A percentile compares a stretch with the other conserved stretches of the same genome.
Conservation (phyloP, 306 rosid species). For the Cucurbita pepo region DNA sequence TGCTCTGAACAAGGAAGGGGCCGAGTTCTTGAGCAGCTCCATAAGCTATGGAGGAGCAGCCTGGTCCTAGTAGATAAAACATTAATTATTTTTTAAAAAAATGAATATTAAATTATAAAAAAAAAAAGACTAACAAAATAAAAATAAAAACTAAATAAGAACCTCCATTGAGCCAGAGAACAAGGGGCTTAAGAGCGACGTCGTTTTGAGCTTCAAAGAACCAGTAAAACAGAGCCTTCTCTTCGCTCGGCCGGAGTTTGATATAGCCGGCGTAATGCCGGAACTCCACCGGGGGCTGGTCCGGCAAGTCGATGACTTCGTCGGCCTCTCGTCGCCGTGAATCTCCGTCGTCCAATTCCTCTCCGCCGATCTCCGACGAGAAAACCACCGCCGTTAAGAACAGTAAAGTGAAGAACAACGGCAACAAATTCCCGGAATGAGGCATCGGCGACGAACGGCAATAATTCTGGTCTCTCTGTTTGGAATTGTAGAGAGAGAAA, state of each 20-base stretch:
- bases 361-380: neutral
- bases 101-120: too few species aligned
- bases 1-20: conserved; percentile 34
- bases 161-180: conserved; percentile 78
- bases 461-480: neutral
- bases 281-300: conserved; percentile 42
- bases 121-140: too few species aligned
- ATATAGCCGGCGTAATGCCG: conserved; percentile 51
- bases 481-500: neutral
- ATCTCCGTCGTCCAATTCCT: neutral
- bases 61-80: conserved; percentile 29
- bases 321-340: conserved; percentile 24
- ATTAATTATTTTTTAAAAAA: too few species aligned
- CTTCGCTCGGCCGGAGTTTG: conserved; percentile 9
- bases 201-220: conserved; percentile 46
- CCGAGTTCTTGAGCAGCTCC: conserved; percentile 75
- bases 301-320: conserved; percentile 35
- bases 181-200: conserved; percentile 31
- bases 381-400: neutral
- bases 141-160: too few species aligned
- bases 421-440: neutral
- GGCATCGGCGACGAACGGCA: neutral
- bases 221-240: conserved; percentile 59
- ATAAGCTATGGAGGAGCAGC: conserved; percentile 48
- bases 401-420: neutral